Evolutionary conservation across 306 rosid genomes (phyloP).

Genomic region (Alnus rubra): DNA sequence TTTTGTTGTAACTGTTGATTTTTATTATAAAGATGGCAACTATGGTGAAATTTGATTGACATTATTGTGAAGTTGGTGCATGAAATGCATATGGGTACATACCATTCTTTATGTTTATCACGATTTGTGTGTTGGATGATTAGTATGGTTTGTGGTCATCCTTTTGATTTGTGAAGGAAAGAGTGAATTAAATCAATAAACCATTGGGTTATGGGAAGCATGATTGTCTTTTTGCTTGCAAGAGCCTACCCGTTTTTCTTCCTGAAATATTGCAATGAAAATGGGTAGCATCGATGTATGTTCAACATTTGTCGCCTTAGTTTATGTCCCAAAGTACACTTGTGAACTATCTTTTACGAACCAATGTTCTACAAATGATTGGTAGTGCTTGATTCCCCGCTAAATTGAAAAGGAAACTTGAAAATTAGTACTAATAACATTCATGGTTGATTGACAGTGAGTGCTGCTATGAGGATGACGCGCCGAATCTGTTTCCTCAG

Average conservation of each 20-base stretch:
- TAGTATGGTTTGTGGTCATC: too few species aligned
- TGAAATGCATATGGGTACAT: background rate
- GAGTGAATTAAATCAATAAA: background rate
- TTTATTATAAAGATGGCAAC: background rate
- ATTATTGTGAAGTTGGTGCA: background rate
- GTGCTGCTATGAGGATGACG: slow-evolving; percentile 19
- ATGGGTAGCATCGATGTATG: background rate
- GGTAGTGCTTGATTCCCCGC: background rate
- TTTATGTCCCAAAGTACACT: background rate
- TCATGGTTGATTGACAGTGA: slow-evolving; percentile 22
- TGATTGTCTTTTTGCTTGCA: background rate
- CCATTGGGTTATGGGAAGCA: background rate
- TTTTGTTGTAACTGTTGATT: background rate
- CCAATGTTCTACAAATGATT: background rate
- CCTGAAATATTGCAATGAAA: background rate
- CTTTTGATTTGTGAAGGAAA: background rate
- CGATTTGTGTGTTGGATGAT: background rate
- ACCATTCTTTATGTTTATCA: background rate
- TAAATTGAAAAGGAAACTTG: background rate
- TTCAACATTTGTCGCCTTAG: background rate
- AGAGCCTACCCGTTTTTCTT: background rate
- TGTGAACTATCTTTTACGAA: background rate
- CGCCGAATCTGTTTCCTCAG: slow-evolving; percentile 26
- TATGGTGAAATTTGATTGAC: background rate
- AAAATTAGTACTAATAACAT: background rate